These are phyloP conservation scores for Podosphaera fusca DNA, from an alignment of 2,329 filamentous ascomycete genomes.

Conservation along the genomic window DNA sequence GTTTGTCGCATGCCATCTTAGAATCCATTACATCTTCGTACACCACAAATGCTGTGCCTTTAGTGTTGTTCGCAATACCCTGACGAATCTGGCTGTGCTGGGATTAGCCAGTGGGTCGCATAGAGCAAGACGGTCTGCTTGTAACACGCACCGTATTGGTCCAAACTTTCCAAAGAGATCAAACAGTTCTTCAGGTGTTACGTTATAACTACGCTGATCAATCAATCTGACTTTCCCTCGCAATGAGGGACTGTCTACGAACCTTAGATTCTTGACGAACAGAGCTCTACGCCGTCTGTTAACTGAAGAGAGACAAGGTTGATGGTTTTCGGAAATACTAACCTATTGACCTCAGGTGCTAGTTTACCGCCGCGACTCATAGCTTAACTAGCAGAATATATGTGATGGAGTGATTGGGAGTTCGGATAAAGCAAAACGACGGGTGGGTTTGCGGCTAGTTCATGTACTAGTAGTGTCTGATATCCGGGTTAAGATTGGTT, in stretches of 20 bases:
- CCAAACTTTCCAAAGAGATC: conserved; percentile 97
- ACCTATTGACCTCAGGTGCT: conserved; percentile 98
- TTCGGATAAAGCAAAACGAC: too few relatives aligned
- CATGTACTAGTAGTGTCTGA: too few relatives aligned
- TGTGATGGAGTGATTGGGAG: background rate
- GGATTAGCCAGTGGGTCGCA: background rate
- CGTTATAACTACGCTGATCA: conserved; percentile 58
- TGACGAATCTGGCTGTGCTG: conserved; percentile 74
- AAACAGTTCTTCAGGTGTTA: conserved; percentile 92
- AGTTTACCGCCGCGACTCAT: conserved; percentile 95
- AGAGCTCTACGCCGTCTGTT: conserved; percentile 47
- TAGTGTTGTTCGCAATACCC: conserved; percentile 90
- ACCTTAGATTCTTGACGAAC: conserved; percentile 99
- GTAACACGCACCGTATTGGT: conserved; percentile 46
- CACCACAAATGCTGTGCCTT: conserved; percentile 95
- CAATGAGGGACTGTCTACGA: conserved; percentile 15
- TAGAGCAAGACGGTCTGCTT: background rate
- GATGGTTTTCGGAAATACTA: conserved; percentile 18
- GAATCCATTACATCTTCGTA: conserved; percentile 99
- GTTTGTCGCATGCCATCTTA: conserved; percentile 95
- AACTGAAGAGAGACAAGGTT: conserved; percentile 5
- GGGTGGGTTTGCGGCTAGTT: too few relatives aligned
- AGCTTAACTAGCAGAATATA: conserved; percentile 29
- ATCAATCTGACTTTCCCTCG: conserved; percentile 7
- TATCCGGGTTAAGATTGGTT: too few relatives aligned